Percentiles rank a stretch among this genome's conserved stretches.
Evolutionary conservation across 306 rosid species (phyloP).

Genomic region (Citrullus mucosospermus): DNA sequence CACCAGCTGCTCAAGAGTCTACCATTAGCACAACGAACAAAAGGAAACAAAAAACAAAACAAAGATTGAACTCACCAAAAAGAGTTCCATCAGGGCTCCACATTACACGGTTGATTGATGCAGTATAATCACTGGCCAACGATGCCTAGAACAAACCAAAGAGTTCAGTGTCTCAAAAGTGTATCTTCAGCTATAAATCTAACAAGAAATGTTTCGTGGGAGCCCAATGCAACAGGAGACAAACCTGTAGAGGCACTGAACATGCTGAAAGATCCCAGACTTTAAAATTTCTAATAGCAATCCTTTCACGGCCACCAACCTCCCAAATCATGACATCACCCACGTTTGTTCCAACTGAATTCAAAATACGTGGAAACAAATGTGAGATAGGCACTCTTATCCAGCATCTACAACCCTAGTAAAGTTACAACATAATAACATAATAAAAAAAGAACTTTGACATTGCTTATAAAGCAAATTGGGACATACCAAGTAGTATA

Average conservation of each 20-base stretch:
- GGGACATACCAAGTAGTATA: conserved; percentile 75
- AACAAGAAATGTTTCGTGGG: conserved; percentile 1
- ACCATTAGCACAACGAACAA: background rate
- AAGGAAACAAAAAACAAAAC: background rate
- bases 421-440: background rate
- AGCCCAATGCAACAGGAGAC: conserved; percentile 10
- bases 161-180: background rate
- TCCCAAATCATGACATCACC: conserved; percentile 93
- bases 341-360: conserved; percentile 83
- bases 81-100: conserved; percentile 96
- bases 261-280: conserved; percentile 67
- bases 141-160: conserved; percentile 48
- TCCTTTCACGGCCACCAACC: conserved; percentile 61
- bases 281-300: conserved; percentile 67
- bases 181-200: conserved; percentile 2
- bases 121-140: conserved; percentile 56
- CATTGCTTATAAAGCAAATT: background rate
- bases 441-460: background rate
- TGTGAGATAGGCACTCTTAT: background rate
- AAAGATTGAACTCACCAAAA: conserved; percentile 47
- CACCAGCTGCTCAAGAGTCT: conserved; percentile 7
- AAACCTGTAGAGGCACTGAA: conserved; percentile 72
- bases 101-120: conserved; percentile 81
- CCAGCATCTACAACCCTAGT: background rate
- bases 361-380: conserved; percentile 1